These are phyloP conservation scores for Dothistroma pini DNA, from an alignment of 2,329 filamentous ascomycete genomes.

Conservation along the genomic window DNA sequence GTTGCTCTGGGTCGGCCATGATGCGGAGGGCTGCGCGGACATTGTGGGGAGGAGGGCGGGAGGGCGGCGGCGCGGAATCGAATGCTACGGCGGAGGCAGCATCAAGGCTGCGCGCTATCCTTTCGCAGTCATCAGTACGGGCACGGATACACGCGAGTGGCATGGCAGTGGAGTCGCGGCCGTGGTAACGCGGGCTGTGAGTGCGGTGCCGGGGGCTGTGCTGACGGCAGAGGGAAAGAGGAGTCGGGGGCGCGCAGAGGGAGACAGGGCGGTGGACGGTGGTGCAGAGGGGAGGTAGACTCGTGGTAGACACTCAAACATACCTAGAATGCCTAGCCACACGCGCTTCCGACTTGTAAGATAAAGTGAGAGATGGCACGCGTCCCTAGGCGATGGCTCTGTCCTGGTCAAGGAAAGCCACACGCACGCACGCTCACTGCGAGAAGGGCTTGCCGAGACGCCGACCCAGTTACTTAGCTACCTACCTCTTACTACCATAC, in stretches of 20 bases:
- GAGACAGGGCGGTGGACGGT: neutral
- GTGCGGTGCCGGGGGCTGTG: neutral
- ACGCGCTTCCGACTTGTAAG: neutral
- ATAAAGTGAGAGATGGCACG: neutral
- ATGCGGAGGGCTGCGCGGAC: neutral
- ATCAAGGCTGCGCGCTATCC: neutral
- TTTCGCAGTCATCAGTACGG: neutral
- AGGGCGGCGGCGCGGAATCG: neutral
- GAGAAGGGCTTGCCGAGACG: too few species aligned
- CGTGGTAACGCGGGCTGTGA: neutral
- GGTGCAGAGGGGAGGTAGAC: neutral
- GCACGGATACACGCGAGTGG: neutral
- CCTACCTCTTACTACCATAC: too few species aligned
- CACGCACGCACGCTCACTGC: neutral
- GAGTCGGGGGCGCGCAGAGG: neutral
- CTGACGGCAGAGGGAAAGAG: neutral
- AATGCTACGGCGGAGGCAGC: neutral
- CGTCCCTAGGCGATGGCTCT: neutral
- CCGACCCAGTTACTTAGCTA: too few species aligned
- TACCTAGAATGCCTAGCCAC: neutral
- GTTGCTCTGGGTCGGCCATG: slow-evolving; percentile 15
- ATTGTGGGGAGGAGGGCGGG: neutral
- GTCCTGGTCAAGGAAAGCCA: neutral
- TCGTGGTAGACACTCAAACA: neutral
- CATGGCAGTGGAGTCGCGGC: neutral